Base-by-base conservation (phyloP, 1,284 basidiomycete genomes). In the Boletus subluridellus region DNA sequence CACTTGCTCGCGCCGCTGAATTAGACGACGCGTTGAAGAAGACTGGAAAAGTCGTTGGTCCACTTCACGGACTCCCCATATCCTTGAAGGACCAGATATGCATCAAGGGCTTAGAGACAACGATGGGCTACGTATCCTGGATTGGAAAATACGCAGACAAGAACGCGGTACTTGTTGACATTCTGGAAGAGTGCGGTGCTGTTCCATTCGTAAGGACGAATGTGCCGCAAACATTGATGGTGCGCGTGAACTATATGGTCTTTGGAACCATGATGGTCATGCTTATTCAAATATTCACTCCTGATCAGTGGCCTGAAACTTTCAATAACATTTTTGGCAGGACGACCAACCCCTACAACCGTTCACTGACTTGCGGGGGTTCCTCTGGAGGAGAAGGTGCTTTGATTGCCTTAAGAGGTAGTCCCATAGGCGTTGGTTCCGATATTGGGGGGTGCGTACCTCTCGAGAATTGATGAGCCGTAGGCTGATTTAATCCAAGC, bases 141-240 rank as follows among this genome's bases (percentile, higher is more conserved):
- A 78, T 88, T 34, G 85, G 82, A 2, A 74, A 81, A 54, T 77
- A 78, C 49, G 78, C 83, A 1, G 75, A 82, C 11, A 75, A 76
- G 41, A 80, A 90, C 60, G 76, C 81, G 2, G 79, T 81, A 4
- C 74, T 89, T 0, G 82, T 85, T n/a, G 80, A 87, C 58, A 76
- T 86, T 30, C 72, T 89, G 28, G 75, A 82, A 57, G 77, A 79
- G 35, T 80, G 76, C 4, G 89, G 89, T 1, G 88, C 87, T 0
- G 80, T 89, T 8, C 83, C 82, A 3, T 90, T 85, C 60, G 85
- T 88, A 17, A 80, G 84, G 53, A 90, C 87, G 1, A 90, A 90
- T 59, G 77, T 89, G 15, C 87, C 87, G 0, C 87, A 89, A 66
- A 85, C 85, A 4, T 69, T 88, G 17, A 82, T 85, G 80, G 83